phyloP scores from a whole-genome alignment of 2,329 filamentous ascomycete genomes.

The Dactylellina cionopaga region DNA sequence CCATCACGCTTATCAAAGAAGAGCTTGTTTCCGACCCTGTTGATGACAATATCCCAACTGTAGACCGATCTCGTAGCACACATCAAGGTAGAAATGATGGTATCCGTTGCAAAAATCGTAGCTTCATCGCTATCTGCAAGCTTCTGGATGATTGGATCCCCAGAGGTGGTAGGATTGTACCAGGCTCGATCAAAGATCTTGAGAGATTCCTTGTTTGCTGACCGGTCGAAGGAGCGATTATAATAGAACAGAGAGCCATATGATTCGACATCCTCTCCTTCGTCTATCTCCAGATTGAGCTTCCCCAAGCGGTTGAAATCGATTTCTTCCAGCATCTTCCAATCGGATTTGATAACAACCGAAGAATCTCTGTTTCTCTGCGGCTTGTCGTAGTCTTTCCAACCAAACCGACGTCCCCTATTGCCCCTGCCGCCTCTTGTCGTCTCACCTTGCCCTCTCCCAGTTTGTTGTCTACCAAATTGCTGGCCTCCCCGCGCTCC shows the following conservation, averaged over 20 bases:
- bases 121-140: constrained; percentile 95
- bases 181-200: constrained; percentile 90
- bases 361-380: constrained; percentile 94
- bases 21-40: constrained; percentile 92
- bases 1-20: constrained; percentile 99
- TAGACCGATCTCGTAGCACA: constrained; percentile 96
- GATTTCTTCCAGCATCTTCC: constrained; percentile 96
- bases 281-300: constrained; percentile 92
- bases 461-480: constrained; percentile 72
- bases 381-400: constrained; percentile 99
- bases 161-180: constrained; percentile 97
- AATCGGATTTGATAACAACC: constrained; percentile 94
- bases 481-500: constrained; percentile 73
- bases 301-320: constrained; percentile 95
- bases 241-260: constrained; percentile 99
- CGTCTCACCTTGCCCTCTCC: constrained; percentile 76
- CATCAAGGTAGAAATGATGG: constrained; percentile 99
- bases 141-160: constrained; percentile 95
- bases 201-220: constrained; percentile 83
- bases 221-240: constrained; percentile 94
- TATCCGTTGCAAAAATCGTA: constrained; percentile 95
- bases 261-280: constrained; percentile 92
- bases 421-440: constrained; percentile 74
- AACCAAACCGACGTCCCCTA: constrained; percentile 87
- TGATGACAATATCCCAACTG: constrained; percentile 96